A percentile compares a stretch with the other conserved stretches of the same genome.
Conservation (phyloP, 768 basidiomycete genomes). For the Lactifluus echinatus region DNA sequence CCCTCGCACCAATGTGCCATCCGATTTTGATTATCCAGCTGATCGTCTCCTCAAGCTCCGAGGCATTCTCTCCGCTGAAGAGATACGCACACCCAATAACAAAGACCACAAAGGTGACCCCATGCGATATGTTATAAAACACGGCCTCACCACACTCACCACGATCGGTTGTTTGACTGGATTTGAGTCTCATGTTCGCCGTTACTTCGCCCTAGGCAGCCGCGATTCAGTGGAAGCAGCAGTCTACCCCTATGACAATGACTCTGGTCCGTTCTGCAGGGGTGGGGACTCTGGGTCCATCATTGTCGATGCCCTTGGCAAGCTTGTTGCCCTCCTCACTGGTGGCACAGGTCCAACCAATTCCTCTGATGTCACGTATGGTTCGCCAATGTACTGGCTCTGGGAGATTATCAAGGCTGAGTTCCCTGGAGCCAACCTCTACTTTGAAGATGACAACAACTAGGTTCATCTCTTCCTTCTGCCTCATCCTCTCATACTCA, state of each 20-base stretch:
- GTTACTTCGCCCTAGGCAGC: not conserved
- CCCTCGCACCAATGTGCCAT: not conserved
- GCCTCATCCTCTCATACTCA: not conserved
- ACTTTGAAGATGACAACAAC: not conserved
- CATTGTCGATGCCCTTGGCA: not conserved
- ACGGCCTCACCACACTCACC: not conserved
- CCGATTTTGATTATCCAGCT: not conserved
- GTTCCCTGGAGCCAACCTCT: slow-evolving; percentile 22
- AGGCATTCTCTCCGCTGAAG: not conserved
- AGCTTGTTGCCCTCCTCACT: slow-evolving; percentile 19
- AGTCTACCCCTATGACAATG: not conserved
- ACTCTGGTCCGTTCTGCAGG: not conserved
- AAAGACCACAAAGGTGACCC: not conserved
- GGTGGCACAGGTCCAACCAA: slow-evolving; percentile 20
- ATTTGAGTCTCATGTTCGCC: not conserved
- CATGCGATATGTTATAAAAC: not conserved
- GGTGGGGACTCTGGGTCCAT: not conserved
- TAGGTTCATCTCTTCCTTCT: not conserved
- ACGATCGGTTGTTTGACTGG: not conserved
- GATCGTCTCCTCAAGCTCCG: not conserved
- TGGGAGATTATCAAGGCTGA: slow-evolving; percentile 22
- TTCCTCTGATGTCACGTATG: slow-evolving; percentile 18
- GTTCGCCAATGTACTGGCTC: slow-evolving; percentile 20
- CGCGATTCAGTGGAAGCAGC: not conserved
- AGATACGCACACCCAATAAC: not conserved